Base-by-base conservation (phyloP, 2,329 filamentous ascomycete species). In the Colletotrichum eleusines region DNA sequence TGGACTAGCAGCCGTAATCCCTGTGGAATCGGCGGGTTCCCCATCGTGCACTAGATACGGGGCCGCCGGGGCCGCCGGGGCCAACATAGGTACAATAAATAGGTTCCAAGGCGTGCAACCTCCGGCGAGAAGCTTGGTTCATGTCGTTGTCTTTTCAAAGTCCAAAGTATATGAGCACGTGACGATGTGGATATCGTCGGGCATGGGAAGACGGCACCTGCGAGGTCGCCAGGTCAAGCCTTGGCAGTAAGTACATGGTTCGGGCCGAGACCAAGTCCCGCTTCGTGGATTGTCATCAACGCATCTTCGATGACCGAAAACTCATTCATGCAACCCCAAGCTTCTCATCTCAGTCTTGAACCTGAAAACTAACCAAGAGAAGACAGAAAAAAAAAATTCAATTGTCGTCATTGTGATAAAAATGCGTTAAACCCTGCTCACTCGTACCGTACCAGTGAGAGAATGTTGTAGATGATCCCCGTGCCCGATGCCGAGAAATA, bases 71-170 rank as follows among this genome's bases (percentile, higher is more conserved):
- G n/a, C n/a, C n/a, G n/a, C n/a, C n/a, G n/a, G n/a, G n/a, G n/a
- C n/a, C n/a, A n/a, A n/a, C n/a, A n/a, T n/a, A n/a, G n/a, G n/a
- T n/a, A n/a, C n/a, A n/a, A n/a, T n/a, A n/a, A n/a, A n/a, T n/a
- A n/a, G n/a, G n/a, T n/a, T n/a, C n/a, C n/a, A 33, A 33, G 31
- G 7, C 31, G 31, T 33, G 31, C 31, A 11, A 44, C 20, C 14
- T 60, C 42, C 28, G 23, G 42, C 38, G 44, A 54, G 62, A 61
- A 69, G 55, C 62, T 69, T 69, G 57, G 48, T 66, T 33, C 44
- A 46, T 33, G n/a, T 44, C 48, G 23, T 20, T 40, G 11, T 16
- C 33, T 50, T 38, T 31, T 62, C 44, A 38, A 44, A 54, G 14
- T 31, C 31, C 23, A 31, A 23, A 23, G 20, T 23, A 23, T 9